Evolutionary conservation across 179 eudicot species (phyloP).

Genomic region (Beta lomatogona): DNA sequence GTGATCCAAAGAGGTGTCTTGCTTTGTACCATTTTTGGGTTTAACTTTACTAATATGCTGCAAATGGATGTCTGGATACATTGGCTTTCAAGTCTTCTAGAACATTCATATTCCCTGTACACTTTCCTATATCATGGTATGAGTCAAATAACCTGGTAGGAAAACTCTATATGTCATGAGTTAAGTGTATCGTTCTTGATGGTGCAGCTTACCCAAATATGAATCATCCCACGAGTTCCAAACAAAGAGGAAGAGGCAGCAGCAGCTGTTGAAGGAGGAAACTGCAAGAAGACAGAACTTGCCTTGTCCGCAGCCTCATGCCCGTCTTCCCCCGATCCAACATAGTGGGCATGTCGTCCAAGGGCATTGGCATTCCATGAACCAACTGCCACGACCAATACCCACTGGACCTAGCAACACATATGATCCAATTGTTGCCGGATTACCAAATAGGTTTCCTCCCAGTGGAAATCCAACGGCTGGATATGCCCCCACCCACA

Average conservation of each 20-base stretch:
- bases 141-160: too few relatives aligned
- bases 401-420: conserved; percentile 49
- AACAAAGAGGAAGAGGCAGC: conserved; percentile 75
- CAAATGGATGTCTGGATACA: neutral
- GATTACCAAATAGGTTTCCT: conserved; percentile 54
- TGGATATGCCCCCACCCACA: conserved; percentile 56
- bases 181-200: conserved; percentile 12
- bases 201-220: conserved; percentile 70
- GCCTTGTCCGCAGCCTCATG: conserved; percentile 65
- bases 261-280: conserved; percentile 72
- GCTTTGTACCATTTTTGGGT: neutral
- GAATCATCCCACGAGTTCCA: conserved; percentile 87
- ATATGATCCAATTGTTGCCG: conserved; percentile 57
- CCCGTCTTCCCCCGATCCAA: conserved; percentile 71
- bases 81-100: conserved; percentile 2
- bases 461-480: conserved; percentile 55
- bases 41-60: neutral
- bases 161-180: neutral
- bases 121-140: neutral
- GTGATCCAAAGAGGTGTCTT: conserved; percentile 70
- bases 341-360: conserved; percentile 51
- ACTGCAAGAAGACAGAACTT: conserved; percentile 62
- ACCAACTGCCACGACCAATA: conserved; percentile 44
- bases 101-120: neutral
- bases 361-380: conserved; percentile 40